Percentiles rank a stretch among this genome's conserved stretches.
Evolutionary conservation across 305 asterid genomes (phyloP).

Genomic region (Galium porrigens): DNA sequence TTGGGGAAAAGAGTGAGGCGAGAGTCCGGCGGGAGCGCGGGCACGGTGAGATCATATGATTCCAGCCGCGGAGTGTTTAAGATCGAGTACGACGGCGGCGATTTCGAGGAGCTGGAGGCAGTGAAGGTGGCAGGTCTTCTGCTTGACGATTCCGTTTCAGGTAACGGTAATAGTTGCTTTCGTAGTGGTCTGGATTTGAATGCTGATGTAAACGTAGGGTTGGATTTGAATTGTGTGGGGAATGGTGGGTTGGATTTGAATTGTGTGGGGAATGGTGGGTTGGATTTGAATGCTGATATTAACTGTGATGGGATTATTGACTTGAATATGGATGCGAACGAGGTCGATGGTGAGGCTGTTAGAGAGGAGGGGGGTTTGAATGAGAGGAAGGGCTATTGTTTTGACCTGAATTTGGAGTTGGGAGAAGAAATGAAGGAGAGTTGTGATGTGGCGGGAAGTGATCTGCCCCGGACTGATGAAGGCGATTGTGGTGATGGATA

Average conservation of each 20-base stretch:
- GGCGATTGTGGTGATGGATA: constrained; percentile 17
- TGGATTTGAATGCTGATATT: constrained; percentile 32
- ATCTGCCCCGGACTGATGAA: constrained; percentile 13
- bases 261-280: constrained; percentile 27
- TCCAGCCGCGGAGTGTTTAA: constrained; percentile 35
- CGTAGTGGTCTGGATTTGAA: constrained; percentile 23
- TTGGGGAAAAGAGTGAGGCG: constrained; percentile 59
- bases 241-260: constrained; percentile 31
- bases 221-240: constrained; percentile 42
- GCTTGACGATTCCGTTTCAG: constrained; percentile 23
- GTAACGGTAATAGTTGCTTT: constrained; percentile 14
- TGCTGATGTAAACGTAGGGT: constrained; percentile 14
- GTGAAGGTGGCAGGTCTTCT: constrained; percentile 29
- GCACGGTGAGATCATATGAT: constrained; percentile 43
- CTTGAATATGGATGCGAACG: constrained; percentile 58
- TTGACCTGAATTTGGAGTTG: constrained; percentile 70
- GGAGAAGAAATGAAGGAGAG: constrained; percentile 40
- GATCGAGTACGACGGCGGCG: constrained; percentile 61
- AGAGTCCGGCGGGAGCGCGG: constrained; percentile 35
- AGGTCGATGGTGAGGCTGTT: constrained; percentile 17
- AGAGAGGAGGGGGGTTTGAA: constrained; percentile 12
- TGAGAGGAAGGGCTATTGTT: constrained; percentile 27
- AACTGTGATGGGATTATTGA: constrained; percentile 39
- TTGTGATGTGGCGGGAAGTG: constrained; percentile 17
- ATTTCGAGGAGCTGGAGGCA: constrained; percentile 46